Evolutionary conservation across 495 filamentous ascomycete species (phyloP).

Genomic region (Podospora didyma): DNA sequence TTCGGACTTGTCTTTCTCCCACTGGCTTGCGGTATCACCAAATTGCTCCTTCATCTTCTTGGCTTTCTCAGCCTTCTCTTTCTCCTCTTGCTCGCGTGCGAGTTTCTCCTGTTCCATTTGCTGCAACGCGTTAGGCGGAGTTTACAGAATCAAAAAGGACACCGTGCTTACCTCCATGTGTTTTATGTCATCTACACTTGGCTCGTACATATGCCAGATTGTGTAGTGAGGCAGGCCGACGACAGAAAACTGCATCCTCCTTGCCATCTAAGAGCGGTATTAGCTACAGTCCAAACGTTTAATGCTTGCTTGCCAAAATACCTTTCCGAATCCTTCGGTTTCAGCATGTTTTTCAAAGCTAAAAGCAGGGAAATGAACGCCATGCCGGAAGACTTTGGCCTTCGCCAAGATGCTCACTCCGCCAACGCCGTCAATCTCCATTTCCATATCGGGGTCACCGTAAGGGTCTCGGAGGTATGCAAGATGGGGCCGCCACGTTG

Average conservation of each 20-base stretch:
- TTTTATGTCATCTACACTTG: constrained; percentile 90
- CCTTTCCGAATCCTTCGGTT: constrained; percentile 98
- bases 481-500: constrained; percentile 96
- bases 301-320: constrained; percentile 32
- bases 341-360: constrained; percentile 99
- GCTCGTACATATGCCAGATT: constrained; percentile 99
- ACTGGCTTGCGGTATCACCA: constrained; percentile 63
- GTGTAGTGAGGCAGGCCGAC: constrained; percentile 96
- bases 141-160: background rate
- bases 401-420: constrained; percentile 98
- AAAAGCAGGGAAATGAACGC: constrained; percentile 97
- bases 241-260: constrained; percentile 93
- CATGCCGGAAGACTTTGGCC: constrained; percentile 87
- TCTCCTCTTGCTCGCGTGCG: constrained; percentile 67
- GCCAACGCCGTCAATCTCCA: constrained; percentile 98
- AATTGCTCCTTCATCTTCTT: constrained; percentile 70
- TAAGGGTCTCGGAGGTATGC: constrained; percentile 97
- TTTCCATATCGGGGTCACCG: constrained; percentile 97
- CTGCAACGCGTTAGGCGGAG: constrained; percentile 32
- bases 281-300: constrained; percentile 21
- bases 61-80: constrained; percentile 59
- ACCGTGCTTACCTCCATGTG: constrained; percentile 75
- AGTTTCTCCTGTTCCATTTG: constrained; percentile 84
- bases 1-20: constrained; percentile 77
- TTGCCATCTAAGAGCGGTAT: constrained; percentile 78